Evolutionary conservation across 176 grass and related monocot species (phyloP).

Genomic region (Microstegium vimineum): DNA sequence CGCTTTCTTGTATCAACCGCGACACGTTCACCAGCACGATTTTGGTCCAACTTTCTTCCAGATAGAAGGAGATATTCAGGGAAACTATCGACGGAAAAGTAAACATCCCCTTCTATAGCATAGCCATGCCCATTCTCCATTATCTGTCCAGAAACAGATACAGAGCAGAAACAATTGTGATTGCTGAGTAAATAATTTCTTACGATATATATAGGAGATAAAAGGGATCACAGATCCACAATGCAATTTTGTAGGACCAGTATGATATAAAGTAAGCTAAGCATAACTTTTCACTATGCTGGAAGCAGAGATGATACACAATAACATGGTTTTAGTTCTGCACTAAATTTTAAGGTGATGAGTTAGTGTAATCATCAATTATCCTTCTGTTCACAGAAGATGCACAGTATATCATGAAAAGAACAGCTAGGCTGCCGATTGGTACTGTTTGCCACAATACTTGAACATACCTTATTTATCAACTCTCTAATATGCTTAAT

Average conservation of each 20-base stretch:
- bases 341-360: not conserved
- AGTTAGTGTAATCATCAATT: not conserved
- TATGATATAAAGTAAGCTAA: not conserved
- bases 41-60: slow-evolving; percentile 49
- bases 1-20: slow-evolving; percentile 52
- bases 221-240: too few relatives aligned
- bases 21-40: slow-evolving; percentile 50
- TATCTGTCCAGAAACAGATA: slow-evolving; percentile 42
- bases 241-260: too few relatives aligned
- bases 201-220: not conserved
- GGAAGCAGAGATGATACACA: not conserved
- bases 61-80: slow-evolving; percentile 54
- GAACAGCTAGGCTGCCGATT: too few relatives aligned
- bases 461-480: slow-evolving; percentile 59
- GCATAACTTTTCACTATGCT: not conserved
- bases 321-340: not conserved
- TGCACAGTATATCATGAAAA: too few relatives aligned
- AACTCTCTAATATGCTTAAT: slow-evolving; percentile 73
- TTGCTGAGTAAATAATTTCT: not conserved
- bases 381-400: not conserved
- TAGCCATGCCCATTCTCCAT: slow-evolving; percentile 59
- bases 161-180: not conserved
- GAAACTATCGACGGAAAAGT: slow-evolving; percentile 49
- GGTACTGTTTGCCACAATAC: not conserved
- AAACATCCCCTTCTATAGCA: slow-evolving; percentile 67